These are phyloP conservation scores for Neurospora sp. DNA, from an alignment of 495 filamentous ascomycete genomes.

Conservation along the genomic window DNA sequence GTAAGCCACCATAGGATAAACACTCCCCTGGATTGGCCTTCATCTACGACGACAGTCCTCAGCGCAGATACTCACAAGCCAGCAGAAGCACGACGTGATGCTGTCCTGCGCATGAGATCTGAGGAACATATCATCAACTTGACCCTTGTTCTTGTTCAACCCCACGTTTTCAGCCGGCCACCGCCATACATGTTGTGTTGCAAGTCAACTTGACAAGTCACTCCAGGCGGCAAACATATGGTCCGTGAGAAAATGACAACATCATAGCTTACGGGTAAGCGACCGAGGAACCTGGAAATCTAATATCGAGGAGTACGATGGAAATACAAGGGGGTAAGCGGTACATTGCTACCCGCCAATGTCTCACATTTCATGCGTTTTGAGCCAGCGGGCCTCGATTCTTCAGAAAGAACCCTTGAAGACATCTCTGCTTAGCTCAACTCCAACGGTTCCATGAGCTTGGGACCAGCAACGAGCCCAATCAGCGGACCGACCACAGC, in stretches of 20 bases:
- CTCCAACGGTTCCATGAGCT: constrained; percentile 6
- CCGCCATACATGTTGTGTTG: not conserved
- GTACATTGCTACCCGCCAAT: not conserved
- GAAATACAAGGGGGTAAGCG: not conserved
- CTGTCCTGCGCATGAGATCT: not conserved
- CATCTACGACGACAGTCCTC: not conserved
- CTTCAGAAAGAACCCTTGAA: not conserved
- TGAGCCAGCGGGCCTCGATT: not conserved
- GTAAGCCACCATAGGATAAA: not conserved
- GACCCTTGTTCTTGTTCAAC: not conserved
- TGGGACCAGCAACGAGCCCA: constrained; percentile 1
- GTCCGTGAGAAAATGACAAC: not conserved
- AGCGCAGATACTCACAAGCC: not conserved
- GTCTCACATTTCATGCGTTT: not conserved
- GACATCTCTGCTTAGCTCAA: not conserved
- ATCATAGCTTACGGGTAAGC: not conserved
- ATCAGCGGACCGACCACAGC: not conserved
- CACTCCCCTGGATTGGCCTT: not conserved
- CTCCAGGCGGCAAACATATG: not conserved
- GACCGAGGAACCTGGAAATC: not conserved
- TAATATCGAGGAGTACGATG: not conserved
- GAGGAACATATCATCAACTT: not conserved
- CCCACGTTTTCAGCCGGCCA: not conserved
- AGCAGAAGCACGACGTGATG: not conserved
- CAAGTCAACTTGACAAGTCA: not conserved